Base-by-base conservation (phyloP, 2,329 filamentous ascomycete species). In the Arthroderma sp. region DNA sequence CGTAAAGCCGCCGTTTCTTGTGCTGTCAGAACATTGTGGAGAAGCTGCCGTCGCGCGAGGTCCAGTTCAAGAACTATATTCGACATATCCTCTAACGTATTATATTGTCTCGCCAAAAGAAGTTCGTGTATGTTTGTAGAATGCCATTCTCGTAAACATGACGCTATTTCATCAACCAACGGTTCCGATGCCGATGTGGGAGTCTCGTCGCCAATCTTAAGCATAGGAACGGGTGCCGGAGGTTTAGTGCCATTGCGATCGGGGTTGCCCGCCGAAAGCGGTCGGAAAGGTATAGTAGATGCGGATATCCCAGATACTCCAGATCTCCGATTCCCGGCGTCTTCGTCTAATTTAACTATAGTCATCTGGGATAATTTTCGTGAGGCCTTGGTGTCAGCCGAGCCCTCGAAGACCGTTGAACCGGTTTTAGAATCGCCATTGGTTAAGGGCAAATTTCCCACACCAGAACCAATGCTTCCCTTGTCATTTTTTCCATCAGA, bases 181-280 rank as follows among this genome's bases (percentile, higher is more conserved):
- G 91, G 91, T 61, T 98, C 93, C 6, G 84, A 80, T 10, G 77
- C 72, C 4, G 87, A 95, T 0, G 86, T 94, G 1, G 88, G 86
- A 1, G 87, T 94, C 68, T 98, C 91, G 58, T 98, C 91, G 47
- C 91, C 91, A 60, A 98, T 89, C 64, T 95, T 94, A 43, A 98
- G 74, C 83, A 96, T 91, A 4, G 91, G 91, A 6, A 98, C 88
- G 0, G 91, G 91, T 7, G 93, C 93, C 7, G 86, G 78, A 29
- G 89, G 91, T 55, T 86, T 86, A 6, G 61, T 58, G 22, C 55
- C 76, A 58, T 77, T 72, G 1, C 80, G 79, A 54, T 87, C 77
- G 50, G 81, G 76, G 29, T 62, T 60, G 34, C 56, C 45, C 28
- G 58, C 50, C 6, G 58, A 54, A 36, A 62, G 50, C 7, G 65